Evolutionary conservation across 2,329 filamentous ascomycete species (phyloP).

Genomic region (Neonectria neomacrospora): DNA sequence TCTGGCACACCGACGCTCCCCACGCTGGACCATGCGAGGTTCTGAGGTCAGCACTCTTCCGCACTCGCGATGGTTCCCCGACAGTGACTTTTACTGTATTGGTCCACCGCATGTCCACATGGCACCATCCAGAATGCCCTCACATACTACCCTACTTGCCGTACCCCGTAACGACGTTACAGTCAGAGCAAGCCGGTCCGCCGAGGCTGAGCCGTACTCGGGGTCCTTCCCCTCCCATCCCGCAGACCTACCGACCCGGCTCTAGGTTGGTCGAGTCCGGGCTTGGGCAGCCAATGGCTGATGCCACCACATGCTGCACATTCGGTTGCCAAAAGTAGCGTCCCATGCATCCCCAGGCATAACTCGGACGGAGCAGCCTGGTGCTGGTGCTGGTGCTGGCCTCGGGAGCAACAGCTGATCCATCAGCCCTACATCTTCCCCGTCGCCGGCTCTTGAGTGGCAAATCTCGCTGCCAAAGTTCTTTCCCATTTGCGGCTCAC

Average conservation of each 20-base stretch:
- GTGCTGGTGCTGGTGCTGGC: constrained; percentile 7
- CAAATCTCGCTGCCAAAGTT: constrained; percentile 21
- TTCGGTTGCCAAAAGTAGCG: constrained; percentile 31
- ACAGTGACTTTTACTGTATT: constrained; percentile 6
- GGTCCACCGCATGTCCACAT: constrained; percentile 7
- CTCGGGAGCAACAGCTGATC: constrained; percentile 35
- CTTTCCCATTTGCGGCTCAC: constrained; percentile 20
- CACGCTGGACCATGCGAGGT: constrained; percentile 3
- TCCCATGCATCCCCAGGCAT: constrained; percentile 8
- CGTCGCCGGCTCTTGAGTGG: constrained; percentile 11
- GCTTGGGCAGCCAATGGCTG: constrained; percentile 24
- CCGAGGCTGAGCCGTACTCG: constrained; percentile 22
- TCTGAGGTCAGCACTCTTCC: constrained; percentile 34
- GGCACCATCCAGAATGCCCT: constrained; percentile 14
- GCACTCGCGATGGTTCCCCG: constrained; percentile 25
- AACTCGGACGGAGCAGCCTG: constrained; percentile 27
- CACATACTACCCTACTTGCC: constrained; percentile 3
- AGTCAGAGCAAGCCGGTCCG: constrained; percentile 3
- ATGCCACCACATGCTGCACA: constrained; percentile 27
- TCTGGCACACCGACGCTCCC: constrained; percentile 17
- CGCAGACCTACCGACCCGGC: constrained; percentile 23
- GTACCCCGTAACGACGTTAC: constrained; percentile 14
- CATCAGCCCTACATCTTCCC: constrained; percentile 39
- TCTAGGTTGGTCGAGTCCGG: constrained; percentile 20
- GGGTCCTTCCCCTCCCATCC: constrained; percentile 12